Conservation (phyloP, 2,329 filamentous ascomycete genomes). For the Colletotrichum filicis region DNA sequence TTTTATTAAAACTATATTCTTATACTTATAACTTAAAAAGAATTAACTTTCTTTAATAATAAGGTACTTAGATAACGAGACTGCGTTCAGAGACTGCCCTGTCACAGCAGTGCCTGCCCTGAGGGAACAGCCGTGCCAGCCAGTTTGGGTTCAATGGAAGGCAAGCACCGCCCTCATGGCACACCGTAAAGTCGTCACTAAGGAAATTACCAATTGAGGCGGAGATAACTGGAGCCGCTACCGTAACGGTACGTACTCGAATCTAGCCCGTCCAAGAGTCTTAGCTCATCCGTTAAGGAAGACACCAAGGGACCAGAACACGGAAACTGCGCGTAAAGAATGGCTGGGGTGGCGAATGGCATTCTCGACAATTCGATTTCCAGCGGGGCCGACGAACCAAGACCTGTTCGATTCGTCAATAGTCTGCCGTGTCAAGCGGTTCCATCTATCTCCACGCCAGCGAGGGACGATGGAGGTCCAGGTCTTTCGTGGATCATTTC, state of each 20-base stretch:
- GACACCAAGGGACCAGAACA: not conserved
- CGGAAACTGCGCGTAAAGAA: not conserved
- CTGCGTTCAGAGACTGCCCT: not conserved
- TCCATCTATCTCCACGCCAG: not conserved
- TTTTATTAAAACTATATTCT: too few species aligned
- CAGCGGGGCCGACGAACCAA: constrained; percentile 21
- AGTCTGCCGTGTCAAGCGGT: not conserved
- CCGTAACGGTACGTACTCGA: constrained; percentile 7
- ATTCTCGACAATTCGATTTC: constrained; percentile 35
- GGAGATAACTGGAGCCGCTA: constrained; percentile 20
- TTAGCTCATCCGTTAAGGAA: constrained; percentile 10
- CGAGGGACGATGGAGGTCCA: constrained; percentile 1
- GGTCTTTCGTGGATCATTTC: constrained; percentile 23
- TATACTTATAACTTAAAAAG: too few species aligned
- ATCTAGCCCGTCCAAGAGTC: not conserved
- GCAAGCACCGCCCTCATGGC: constrained; percentile 23
- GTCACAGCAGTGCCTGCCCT: too few species aligned
- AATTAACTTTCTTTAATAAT: too few species aligned
- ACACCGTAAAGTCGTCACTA: not conserved
- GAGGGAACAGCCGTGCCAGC: too few species aligned
- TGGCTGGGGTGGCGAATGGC: constrained; percentile 33
- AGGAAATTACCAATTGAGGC: constrained; percentile 30
- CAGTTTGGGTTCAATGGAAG: constrained; percentile 5
- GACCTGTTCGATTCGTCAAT: not conserved
- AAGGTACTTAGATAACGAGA: too few species aligned